Conservation (phyloP, 2,329 filamentous ascomycete genomes). For the Ceratocystiopsis minuta region DNA sequence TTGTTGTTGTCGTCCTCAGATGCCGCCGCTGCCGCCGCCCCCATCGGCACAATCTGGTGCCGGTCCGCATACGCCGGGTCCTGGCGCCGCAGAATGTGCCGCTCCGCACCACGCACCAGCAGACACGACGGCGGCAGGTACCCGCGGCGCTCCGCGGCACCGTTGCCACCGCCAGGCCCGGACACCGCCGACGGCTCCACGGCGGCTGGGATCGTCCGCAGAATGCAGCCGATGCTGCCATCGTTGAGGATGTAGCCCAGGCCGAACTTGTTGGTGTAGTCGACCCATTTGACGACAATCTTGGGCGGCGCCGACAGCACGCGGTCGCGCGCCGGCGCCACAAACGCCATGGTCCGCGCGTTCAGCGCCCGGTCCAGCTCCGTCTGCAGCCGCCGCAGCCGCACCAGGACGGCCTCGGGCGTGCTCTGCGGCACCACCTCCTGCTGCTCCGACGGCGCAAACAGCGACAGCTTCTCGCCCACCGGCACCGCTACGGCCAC, state of each 20-base stretch:
- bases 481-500: background rate
- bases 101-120: conserved; percentile 52
- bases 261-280: conserved; percentile 76
- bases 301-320: conserved; percentile 43
- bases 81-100: conserved; percentile 45
- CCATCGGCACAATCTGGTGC: conserved; percentile 44
- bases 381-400: conserved; percentile 36
- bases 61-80: conserved; percentile 37
- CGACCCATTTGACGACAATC: conserved; percentile 66
- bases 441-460: conserved; percentile 34
- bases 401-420: conserved; percentile 38
- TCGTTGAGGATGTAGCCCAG: conserved; percentile 72
- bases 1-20: conserved; percentile 12
- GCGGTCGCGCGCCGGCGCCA: conserved; percentile 32
- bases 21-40: background rate
- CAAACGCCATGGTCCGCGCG: conserved; percentile 41
- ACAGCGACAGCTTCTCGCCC: conserved; percentile 26
- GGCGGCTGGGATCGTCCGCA: conserved; percentile 30
- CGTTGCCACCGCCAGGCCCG: too few relatives aligned
- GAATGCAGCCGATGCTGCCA: conserved; percentile 58
- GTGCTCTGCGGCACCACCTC: conserved; percentile 32
- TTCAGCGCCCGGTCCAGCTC: conserved; percentile 47
- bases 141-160: conserved; percentile 25
- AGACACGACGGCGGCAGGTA: conserved; percentile 52
- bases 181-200: conserved; percentile 3